Evolutionary conservation across 2,329 filamentous ascomycete genomes (phyloP), one percentile per base, ranked within the genome.

Genomic region (Sporothrix dimorphospora): DNA sequence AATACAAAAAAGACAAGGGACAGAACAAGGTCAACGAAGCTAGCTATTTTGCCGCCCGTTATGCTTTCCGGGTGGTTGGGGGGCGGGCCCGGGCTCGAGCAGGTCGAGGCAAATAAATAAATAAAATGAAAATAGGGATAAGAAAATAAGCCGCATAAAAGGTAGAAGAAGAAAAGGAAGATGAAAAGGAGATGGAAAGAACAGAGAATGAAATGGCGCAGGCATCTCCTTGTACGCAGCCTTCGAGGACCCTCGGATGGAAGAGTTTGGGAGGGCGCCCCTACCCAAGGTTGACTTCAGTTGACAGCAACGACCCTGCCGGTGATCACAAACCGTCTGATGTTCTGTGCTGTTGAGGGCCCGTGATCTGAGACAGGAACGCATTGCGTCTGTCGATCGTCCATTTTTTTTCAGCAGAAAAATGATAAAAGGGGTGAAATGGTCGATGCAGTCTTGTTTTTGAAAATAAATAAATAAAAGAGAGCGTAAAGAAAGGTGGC

Each of bases 341-440:
- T 45, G 38, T 45, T 12, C 30, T n/a, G 7, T n/a, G 5, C 30
- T 21, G 6, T 2, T 14, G 27, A 24, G 45, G n/a, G 49, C 21
- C 19, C 14, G 19, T 65, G 61, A 65, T 65, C 40, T 65, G 21
- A 47, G 61, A 65, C 61, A 12, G 61, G 61, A 65, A 4, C 42
- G 38, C 61, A 47, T 47, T 65, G 61, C 40, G n/a, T 6, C 61
- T 47, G 61, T 47, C 38, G 61, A 65, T 61, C 57, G 19, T 40
- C 12, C 5, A 57, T 19, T 19, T 55, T 34, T 3, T 12, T 57
- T 12, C 19, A 53, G 11, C 5, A 53, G 24, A 57, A 12, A 12
- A 57, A 57, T 11, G 8, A 57, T 7, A 53, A 11, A 53, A 11
- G n/a, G n/a, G n/a, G n/a, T n/a, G n/a, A n/a, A n/a, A n/a, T n/a